Conservation (phyloP, 768 basidiomycete species). For the Clavaria fumosa region DNA sequence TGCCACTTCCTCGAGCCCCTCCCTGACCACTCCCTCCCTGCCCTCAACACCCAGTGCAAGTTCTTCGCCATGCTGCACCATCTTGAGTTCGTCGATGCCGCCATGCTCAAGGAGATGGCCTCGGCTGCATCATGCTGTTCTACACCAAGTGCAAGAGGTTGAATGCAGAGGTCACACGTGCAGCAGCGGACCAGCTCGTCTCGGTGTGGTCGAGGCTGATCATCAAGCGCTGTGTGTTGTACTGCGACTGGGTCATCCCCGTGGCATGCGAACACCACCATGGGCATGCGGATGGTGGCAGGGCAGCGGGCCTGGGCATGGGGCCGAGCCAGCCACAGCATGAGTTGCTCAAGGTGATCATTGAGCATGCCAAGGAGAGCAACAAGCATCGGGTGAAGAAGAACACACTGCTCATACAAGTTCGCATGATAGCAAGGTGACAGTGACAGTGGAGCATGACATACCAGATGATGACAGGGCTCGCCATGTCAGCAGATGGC, state of each 20-base stretch:
- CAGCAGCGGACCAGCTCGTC: conserved; percentile 74
- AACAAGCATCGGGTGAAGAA: conserved; percentile 57
- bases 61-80: conserved; percentile 72
- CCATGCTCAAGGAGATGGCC: conserved; percentile 77
- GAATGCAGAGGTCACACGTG: conserved; percentile 59
- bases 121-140: conserved; percentile 84
- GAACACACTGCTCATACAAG: conserved; percentile 75
- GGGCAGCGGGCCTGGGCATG: no score
- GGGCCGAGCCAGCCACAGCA: no score
- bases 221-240: conserved; percentile 76
- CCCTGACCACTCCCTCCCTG: conserved; percentile 81
- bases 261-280: conserved; percentile 32
- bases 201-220: conserved; percentile 82
- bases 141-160: conserved; percentile 94
- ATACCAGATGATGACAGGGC: no score
- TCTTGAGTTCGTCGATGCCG: conserved; percentile 86
- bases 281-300: conserved; percentile 19
- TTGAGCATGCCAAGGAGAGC: conserved; percentile 47
- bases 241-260: conserved; percentile 58
- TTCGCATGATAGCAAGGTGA: no score
- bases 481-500: no score
- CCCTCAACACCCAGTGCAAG: conserved; percentile 88
- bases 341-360: conserved; percentile 55
- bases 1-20: conserved; percentile 89
- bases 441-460: no score